A percentile compares a stretch with the other conserved stretches of the same genome.
Evolutionary conservation across 2,329 filamentous ascomycete species (phyloP).

Genomic region (Teratosphaeria gauchensis): DNA sequence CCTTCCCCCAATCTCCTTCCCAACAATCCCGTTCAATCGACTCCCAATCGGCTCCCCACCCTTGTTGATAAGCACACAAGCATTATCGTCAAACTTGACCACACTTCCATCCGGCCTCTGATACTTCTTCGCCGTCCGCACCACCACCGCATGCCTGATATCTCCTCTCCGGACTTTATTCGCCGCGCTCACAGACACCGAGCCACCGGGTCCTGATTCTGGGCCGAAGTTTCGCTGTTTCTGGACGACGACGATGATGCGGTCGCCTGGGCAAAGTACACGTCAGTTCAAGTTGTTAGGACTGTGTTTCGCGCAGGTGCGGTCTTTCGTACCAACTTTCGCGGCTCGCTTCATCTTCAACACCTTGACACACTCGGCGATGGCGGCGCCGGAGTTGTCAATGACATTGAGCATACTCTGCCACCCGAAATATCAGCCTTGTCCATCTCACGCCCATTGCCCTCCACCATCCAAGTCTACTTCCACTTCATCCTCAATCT

Average conservation of each 20-base stretch:
- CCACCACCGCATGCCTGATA: slow-evolving; percentile 90
- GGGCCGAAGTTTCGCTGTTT: slow-evolving; percentile 75
- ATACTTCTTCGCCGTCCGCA: slow-evolving; percentile 79
- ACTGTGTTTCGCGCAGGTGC: too few species aligned
- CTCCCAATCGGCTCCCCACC: slow-evolving; percentile 89
- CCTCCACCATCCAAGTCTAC: background rate
- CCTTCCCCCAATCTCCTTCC: slow-evolving; percentile 76
- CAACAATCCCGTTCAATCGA: slow-evolving; percentile 82
- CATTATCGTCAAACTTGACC: slow-evolving; percentile 94
- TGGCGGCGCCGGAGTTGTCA: slow-evolving; percentile 96
- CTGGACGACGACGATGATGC: slow-evolving; percentile 94
- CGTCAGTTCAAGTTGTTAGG: too few species aligned
- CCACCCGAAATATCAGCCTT: background rate
- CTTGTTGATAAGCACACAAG: slow-evolving; percentile 95
- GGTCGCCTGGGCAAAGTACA: slow-evolving; percentile 58
- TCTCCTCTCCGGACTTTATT: slow-evolving; percentile 96
- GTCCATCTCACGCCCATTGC: background rate
- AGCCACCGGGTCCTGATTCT: slow-evolving; percentile 61
- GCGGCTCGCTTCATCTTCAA: slow-evolving; percentile 83
- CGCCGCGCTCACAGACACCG: slow-evolving; percentile 61
- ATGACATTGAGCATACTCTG: slow-evolving; percentile 98
- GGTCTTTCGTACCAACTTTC: slow-evolving; percentile 62
- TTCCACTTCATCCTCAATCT: background rate
- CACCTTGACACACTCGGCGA: slow-evolving; percentile 93
- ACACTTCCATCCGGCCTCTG: slow-evolving; percentile 82